These are phyloP conservation scores for Juncus inflexus DNA, from an alignment of 176 grass and related monocot species.

Conservation along the genomic window DNA sequence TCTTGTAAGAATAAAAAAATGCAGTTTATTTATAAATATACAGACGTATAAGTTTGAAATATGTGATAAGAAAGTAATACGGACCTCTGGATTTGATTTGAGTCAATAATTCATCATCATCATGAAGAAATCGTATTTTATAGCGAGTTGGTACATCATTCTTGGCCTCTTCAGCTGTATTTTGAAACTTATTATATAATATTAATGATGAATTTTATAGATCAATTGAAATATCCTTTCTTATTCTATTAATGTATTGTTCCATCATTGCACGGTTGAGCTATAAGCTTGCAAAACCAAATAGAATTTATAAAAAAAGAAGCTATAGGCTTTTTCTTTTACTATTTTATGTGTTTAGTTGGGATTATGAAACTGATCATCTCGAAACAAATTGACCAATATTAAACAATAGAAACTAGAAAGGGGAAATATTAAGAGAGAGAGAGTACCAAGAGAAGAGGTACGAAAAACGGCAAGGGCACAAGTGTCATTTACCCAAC, in stretches of 20 bases:
- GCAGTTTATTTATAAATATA: background rate
- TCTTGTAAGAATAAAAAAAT: conserved; percentile 38
- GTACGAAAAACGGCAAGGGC: conserved; percentile 79
- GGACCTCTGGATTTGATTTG: conserved; percentile 61
- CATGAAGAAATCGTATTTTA: conserved; percentile 50
- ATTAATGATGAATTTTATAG: too few species aligned
- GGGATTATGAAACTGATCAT: too few species aligned
- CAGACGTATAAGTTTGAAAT: background rate
- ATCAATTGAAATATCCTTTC: background rate
- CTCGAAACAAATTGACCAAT: too few species aligned
- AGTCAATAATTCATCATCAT: conserved; percentile 51
- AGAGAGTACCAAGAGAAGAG: conserved; percentile 58
- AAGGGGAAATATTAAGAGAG: background rate
- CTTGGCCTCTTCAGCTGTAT: conserved; percentile 63
- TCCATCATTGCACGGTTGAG: too few species aligned
- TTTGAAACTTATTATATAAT: background rate
- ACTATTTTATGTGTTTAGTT: too few species aligned
- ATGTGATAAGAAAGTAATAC: conserved; percentile 1
- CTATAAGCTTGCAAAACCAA: too few species aligned
- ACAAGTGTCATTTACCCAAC: conserved; percentile 77
- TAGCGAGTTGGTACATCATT: conserved; percentile 45
- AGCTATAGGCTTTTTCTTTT: too few species aligned
- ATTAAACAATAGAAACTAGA: too few species aligned
- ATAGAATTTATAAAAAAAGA: too few species aligned
- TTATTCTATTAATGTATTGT: background rate